Evolutionary conservation across 2,329 filamentous ascomycete species (phyloP).

Genomic region (Monilinia fructigena): DNA sequence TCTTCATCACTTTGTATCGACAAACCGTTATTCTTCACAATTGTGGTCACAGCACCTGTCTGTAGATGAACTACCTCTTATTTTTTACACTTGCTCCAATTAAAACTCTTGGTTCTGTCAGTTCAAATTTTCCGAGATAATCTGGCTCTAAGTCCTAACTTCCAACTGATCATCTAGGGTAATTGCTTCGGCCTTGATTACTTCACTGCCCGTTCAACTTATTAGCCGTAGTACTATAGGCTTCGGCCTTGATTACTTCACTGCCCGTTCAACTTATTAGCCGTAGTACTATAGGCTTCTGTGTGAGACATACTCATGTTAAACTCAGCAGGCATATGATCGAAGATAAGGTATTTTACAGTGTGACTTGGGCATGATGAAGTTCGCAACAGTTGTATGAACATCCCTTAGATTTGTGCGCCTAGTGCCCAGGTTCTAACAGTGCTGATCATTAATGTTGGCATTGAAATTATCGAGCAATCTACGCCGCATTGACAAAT

Average conservation of each 20-base stretch:
- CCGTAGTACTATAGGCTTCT: background rate
- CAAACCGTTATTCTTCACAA: conserved; percentile 1
- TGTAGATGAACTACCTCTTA: background rate
- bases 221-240: background rate
- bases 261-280: background rate
- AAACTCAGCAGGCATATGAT: background rate
- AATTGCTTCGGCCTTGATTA: background rate
- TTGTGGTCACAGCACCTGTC: background rate
- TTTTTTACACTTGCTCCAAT: background rate
- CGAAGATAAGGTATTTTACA: background rate
- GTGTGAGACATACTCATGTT: background rate
- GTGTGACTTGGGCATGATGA: background rate
- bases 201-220: background rate
- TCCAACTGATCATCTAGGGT: background rate
- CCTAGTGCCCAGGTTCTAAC: background rate
- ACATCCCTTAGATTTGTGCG: background rate
- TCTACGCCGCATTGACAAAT: conserved; percentile 1
- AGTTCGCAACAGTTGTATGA: background rate
- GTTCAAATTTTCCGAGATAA: background rate
- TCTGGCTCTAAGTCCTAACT: background rate
- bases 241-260: background rate
- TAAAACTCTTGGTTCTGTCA: background rate
- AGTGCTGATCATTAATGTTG: background rate
- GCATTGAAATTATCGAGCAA: background rate
- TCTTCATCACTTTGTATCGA: background rate